phyloP scores from a whole-genome alignment of 768 basidiomycete genomes.

The Tylopilus balloui region DNA sequence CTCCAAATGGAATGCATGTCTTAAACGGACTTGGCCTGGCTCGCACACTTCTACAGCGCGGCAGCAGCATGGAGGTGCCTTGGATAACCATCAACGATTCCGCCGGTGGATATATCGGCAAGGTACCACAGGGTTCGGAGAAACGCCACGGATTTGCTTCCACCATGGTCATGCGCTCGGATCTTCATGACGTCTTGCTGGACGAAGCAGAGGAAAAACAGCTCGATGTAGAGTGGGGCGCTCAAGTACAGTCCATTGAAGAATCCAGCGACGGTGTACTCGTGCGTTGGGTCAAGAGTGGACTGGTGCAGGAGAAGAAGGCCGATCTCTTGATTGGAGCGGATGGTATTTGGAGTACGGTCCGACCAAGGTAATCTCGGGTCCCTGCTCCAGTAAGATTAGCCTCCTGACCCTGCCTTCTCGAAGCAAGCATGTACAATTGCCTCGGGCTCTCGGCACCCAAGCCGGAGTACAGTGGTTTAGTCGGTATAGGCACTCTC shows the following conservation, averaged over 20 bases:
- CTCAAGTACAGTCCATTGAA: slow-evolving; percentile 22
- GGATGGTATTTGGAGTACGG: slow-evolving; percentile 31
- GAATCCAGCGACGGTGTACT: slow-evolving; percentile 23
- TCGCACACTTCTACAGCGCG: slow-evolving; percentile 19
- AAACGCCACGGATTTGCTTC: slow-evolving; percentile 28
- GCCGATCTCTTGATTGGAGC: slow-evolving; percentile 31
- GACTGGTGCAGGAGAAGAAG: slow-evolving; percentile 18
- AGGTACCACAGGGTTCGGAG: slow-evolving; percentile 24
- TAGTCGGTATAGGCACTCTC: slow-evolving; percentile 23
- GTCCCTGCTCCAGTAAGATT: background rate
- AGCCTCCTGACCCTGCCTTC: background rate
- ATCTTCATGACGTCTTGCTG: slow-evolving; percentile 30
- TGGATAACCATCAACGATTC: slow-evolving; percentile 22
- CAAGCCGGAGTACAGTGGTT: slow-evolving; percentile 27
- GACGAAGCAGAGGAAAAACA: slow-evolving; percentile 22
- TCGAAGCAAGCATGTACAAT: slow-evolving; percentile 25
- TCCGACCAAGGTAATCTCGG: slow-evolving; percentile 19
- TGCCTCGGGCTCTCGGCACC: slow-evolving; percentile 17
- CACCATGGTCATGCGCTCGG: slow-evolving; percentile 25
- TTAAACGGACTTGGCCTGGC: slow-evolving; percentile 26
- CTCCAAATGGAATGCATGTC: slow-evolving; percentile 28
- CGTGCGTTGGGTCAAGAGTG: slow-evolving; percentile 26
- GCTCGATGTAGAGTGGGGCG: slow-evolving; percentile 21
- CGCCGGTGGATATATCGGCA: slow-evolving; percentile 20
- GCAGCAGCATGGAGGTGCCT: slow-evolving; percentile 18